phyloP scores from a whole-genome alignment of 1,284 basidiomycete genomes.

The Fomitopsis pinicola region DNA sequence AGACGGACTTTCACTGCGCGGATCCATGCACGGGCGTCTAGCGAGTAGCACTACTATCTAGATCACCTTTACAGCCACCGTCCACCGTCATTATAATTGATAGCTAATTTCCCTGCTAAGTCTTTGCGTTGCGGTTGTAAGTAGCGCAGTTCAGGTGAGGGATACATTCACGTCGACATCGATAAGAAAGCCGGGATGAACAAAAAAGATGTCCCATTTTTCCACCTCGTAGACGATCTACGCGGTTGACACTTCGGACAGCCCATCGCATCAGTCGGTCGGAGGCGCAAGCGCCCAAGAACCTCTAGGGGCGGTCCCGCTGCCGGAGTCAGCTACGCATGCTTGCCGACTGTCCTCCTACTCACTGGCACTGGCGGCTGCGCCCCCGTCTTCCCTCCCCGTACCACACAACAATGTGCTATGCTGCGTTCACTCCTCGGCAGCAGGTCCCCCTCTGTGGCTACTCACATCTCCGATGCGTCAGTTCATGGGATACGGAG shows the following conservation, averaged over 20 bases:
- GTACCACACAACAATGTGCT: conserved; percentile 21
- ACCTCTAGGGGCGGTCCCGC: not conserved
- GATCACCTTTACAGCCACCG: too few relatives aligned
- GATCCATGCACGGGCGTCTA: not conserved
- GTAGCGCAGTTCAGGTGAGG: too few relatives aligned
- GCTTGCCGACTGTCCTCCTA: not conserved
- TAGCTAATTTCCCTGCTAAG: too few relatives aligned
- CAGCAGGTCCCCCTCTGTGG: conserved; percentile 5
- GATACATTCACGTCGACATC: too few relatives aligned
- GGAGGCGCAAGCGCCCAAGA: not conserved
- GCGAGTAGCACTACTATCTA: not conserved
- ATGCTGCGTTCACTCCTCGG: conserved; percentile 23
- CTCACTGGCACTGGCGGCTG: not conserved
- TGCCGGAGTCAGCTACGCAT: not conserved
- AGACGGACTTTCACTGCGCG: not conserved
- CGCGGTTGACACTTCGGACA: not conserved
- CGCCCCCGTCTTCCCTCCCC: not conserved
- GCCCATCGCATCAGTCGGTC: not conserved
- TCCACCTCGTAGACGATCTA: not conserved
- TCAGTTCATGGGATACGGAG: not conserved
- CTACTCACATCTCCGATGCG: not conserved
- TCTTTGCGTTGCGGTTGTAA: too few relatives aligned
- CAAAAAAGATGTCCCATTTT: not conserved
- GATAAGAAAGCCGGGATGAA: not conserved
- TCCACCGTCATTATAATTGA: too few relatives aligned